A percentile compares a stretch with the other conserved stretches of the same genome.
Conservation (phyloP, 345 rosid genomes). For the Populus ilicifolia region DNA sequence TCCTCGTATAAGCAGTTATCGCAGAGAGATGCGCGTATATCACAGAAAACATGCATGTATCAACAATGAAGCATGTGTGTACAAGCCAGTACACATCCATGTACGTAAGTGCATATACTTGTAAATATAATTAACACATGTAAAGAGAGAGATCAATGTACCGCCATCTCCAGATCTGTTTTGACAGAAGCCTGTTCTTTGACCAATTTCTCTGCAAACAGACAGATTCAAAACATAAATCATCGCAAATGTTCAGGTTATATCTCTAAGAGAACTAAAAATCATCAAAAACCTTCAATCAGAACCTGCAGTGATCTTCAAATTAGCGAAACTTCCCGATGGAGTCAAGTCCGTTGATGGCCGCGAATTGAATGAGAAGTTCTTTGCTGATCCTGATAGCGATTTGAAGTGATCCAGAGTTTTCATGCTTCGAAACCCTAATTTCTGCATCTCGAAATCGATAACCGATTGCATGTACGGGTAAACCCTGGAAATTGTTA, state of each 20-base stretch:
- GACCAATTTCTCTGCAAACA: slow-evolving; percentile 67
- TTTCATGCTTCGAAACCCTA: slow-evolving; percentile 63
- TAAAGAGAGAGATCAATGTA: slow-evolving; percentile 22
- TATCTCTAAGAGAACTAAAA: not conserved
- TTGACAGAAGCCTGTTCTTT: slow-evolving; percentile 87
- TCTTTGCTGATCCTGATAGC: slow-evolving; percentile 42
- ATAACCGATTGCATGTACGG: not conserved
- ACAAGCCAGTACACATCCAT: no score
- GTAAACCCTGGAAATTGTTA: not conserved
- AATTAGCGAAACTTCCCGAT: slow-evolving; percentile 63
- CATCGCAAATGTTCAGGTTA: slow-evolving; percentile 11
- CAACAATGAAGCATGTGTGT: no score
- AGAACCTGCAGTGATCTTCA: slow-evolving; percentile 86
- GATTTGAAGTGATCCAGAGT: slow-evolving; percentile 62
- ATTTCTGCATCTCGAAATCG: slow-evolving; percentile 55
- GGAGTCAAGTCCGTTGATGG: slow-evolving; percentile 46
- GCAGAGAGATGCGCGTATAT: not conserved
- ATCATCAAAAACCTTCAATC: not conserved
- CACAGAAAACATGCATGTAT: not conserved
- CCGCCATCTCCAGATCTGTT: slow-evolving; percentile 86
- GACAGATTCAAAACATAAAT: slow-evolving; percentile 24
- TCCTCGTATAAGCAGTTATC: not conserved
- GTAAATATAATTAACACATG: not conserved
- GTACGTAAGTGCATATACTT: no score
- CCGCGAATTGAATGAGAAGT: slow-evolving; percentile 50